Evolutionary conservation across 1,284 basidiomycete species (phyloP), one percentile per base, ranked within the genome.

Genomic region (Ceraceosorus guamensis): DNA sequence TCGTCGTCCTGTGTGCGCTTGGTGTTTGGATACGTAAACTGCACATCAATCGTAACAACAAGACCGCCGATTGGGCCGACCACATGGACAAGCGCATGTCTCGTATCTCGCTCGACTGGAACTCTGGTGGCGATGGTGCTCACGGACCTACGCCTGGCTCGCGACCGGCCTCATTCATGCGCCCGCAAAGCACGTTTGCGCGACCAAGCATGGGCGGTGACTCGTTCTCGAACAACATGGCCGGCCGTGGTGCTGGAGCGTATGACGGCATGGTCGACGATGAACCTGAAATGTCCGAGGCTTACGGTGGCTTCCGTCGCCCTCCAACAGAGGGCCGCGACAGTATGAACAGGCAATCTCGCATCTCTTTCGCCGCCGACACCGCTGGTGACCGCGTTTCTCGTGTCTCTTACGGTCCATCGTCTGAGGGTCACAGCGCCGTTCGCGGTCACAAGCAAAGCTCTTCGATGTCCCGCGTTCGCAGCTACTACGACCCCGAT

Each of bases 11-110:
- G 46, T 61, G 65, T 49, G 59, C 57, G 14, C 16, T 72, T 16
- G 68, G 62, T 51, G 48, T 72, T n/a, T 60, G 44, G 41, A 59
- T 72, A 50, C 67, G 70, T 39, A 68, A 68, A 57, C 61, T 71
- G 56, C 70, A 72, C 69, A 68, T 72, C 59, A 71, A 70, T 59
- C 61, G 70, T 2, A 56, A 60, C 66, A 72, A 72, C 68, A 72
- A 72, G 65, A 69, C 67, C 41, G 70, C 67, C 48, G 67, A 72
- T 63, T 72, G 68, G 68, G 70, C 70, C 39, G 67, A 72, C 24
- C 62, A 69, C 57, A 70, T 72, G 68, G 70, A 72, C 67, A 65
- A 72, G 64, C 68, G 70, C 61, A 72, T 72, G 70, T 63, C 59
- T 54, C 61, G 69, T 41, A 70, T 72, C 56, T 72, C 70, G 39